Conservation (phyloP, 805 yeast species). For the Ogataea nonfermentans region DNA sequence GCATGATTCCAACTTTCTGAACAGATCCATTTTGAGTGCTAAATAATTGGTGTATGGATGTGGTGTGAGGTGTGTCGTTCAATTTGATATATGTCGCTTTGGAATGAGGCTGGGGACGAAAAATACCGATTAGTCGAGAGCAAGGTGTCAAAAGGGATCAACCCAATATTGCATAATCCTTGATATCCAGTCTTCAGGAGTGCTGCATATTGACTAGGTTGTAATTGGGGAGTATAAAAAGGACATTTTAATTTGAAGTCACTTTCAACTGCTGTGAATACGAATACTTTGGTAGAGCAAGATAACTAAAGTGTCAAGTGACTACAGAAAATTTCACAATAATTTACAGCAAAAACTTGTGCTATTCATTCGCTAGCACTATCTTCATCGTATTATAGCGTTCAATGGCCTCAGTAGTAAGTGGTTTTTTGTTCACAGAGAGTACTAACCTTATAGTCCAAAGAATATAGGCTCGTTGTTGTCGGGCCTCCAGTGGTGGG, state of each 20-base stretch:
- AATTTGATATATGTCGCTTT: background rate
- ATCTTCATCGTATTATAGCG: too few relatives aligned
- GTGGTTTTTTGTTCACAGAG: constrained; percentile 1
- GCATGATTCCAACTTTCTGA: background rate
- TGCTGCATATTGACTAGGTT: background rate
- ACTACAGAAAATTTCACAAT: background rate
- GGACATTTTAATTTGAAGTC: background rate
- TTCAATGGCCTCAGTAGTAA: constrained; percentile 10
- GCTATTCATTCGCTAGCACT: too few relatives aligned
- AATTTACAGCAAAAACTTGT: too few relatives aligned
- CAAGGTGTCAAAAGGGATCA: background rate
- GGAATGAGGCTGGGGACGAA: constrained; percentile 2
- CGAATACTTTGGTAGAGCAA: background rate
- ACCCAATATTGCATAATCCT: background rate
- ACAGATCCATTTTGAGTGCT: background rate
- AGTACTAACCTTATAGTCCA: constrained; percentile 16
- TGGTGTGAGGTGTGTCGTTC: background rate
- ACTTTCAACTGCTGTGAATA: background rate
- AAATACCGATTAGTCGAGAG: constrained; percentile 3
- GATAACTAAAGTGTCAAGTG: background rate
- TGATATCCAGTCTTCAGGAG: background rate
- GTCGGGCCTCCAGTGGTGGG: constrained; percentile 99
- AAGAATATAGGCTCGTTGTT: constrained; percentile 90
- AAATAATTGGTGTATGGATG: constrained; percentile 2
- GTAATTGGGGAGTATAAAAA: background rate